Conservation (phyloP, 2,329 filamentous ascomycete species). For the Alternaria infectoria region DNA sequence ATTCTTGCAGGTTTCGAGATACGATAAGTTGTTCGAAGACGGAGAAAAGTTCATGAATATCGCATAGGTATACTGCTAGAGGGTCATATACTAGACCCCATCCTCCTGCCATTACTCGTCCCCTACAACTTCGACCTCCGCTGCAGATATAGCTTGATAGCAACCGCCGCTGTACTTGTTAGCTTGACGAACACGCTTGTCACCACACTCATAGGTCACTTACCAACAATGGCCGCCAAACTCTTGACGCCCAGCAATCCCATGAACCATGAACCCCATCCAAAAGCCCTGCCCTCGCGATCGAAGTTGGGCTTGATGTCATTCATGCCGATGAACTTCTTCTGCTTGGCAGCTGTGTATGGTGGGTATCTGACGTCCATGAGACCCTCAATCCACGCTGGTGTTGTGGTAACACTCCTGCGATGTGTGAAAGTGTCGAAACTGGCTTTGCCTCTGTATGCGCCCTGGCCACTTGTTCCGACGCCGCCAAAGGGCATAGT, state of each 20-base stretch:
- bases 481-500: slow-evolving; percentile 84
- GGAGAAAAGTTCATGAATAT: background rate
- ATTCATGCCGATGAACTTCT: slow-evolving; percentile 58
- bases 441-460: slow-evolving; percentile 77
- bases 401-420: slow-evolving; percentile 66
- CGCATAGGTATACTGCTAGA: background rate
- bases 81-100: background rate
- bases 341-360: slow-evolving; percentile 61
- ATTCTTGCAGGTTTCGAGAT: too few relatives aligned
- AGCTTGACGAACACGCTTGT: background rate
- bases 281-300: slow-evolving; percentile 56
- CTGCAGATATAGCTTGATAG: slow-evolving; percentile 10
- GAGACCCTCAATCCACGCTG: slow-evolving; percentile 70
- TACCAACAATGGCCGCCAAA: slow-evolving; percentile 39
- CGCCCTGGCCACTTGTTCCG: slow-evolving; percentile 76
- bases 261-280: slow-evolving; percentile 43
- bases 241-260: slow-evolving; percentile 40
- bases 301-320: slow-evolving; percentile 66
- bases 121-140: slow-evolving; percentile 5
- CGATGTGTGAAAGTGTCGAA: slow-evolving; percentile 73
- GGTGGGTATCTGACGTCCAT: slow-evolving; percentile 72
- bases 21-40: background rate
- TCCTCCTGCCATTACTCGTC: background rate
- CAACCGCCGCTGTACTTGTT: slow-evolving; percentile 7
- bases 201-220: slow-evolving; percentile 20